These are phyloP conservation scores for Malus orientalis DNA, from an alignment of 306 rosid genomes.

Conservation along the genomic window DNA sequence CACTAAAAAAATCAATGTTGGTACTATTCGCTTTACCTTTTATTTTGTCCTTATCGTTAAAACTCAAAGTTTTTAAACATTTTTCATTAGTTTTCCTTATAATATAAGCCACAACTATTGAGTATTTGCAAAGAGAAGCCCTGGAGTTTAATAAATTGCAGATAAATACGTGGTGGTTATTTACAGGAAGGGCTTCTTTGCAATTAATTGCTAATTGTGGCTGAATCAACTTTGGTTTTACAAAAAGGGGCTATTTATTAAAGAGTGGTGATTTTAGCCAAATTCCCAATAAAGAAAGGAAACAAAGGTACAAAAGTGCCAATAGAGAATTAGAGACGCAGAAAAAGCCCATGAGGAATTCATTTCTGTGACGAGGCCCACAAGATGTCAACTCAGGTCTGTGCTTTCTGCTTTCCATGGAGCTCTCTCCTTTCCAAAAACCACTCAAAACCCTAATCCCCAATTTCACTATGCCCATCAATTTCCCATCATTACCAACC, in stretches of 20 bases:
- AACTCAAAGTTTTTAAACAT: too few relatives aligned
- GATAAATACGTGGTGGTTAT: background rate
- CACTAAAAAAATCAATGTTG: too few relatives aligned
- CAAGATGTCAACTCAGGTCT: background rate
- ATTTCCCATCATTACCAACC: background rate
- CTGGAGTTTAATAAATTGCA: background rate
- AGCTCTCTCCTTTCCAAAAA: background rate
- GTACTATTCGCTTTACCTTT: too few relatives aligned
- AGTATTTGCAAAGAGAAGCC: too few relatives aligned
- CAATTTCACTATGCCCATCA: background rate
- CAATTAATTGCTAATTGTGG: too few relatives aligned
- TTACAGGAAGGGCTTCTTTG: background rate
- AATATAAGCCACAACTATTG: too few relatives aligned
- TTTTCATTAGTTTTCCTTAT: too few relatives aligned
- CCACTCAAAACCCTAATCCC: conserved; percentile 19
- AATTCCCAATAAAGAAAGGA: too few relatives aligned
- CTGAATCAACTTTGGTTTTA: too few relatives aligned
- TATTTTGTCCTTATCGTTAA: too few relatives aligned
- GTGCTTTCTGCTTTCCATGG: background rate
- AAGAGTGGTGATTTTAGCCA: too few relatives aligned
- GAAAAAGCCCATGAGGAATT: background rate
- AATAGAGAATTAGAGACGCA: background rate
- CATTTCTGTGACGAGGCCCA: background rate
- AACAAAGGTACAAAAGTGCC: background rate
- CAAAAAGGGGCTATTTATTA: too few relatives aligned